A percentile compares a stretch with the other conserved stretches of the same genome.
Evolutionary conservation across 129 eudicot species (phyloP).

Genomic region (Flaveria ramosissima): DNA sequence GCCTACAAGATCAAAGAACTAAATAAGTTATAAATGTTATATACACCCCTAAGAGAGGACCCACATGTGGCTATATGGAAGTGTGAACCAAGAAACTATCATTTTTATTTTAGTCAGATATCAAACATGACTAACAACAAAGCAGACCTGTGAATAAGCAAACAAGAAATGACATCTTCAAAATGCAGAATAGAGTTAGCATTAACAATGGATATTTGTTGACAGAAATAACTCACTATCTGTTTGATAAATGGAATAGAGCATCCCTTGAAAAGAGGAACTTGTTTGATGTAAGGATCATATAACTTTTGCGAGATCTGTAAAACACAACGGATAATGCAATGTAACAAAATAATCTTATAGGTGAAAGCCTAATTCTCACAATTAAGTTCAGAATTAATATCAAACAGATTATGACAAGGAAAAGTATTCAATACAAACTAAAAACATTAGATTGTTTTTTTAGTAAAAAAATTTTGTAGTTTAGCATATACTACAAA

Average conservation of each 20-base stretch:
- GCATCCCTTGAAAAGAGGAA: constrained; percentile 68
- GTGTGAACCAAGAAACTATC: neutral
- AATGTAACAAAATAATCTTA: neutral
- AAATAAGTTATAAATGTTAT: neutral
- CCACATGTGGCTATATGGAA: neutral
- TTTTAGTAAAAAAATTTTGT: no score
- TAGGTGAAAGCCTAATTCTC: neutral
- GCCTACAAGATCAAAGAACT: constrained; percentile 44
- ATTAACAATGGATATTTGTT: neutral
- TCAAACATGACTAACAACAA: neutral
- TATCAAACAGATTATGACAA: neutral
- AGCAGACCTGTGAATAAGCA: neutral
- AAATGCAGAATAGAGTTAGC: neutral
- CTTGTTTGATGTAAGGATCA: constrained; percentile 50
- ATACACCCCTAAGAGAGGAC: neutral
- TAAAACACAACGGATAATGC: constrained; percentile 1
- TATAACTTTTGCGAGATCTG: constrained; percentile 63
- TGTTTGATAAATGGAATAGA: constrained; percentile 55
- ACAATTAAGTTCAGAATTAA: neutral
- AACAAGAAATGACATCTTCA: neutral
- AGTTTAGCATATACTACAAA: neutral
- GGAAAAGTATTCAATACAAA: neutral
- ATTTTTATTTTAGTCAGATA: neutral
- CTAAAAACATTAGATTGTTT: neutral
- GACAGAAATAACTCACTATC: constrained; percentile 48